These are phyloP conservation scores for Xylariaceae sp. DNA, from an alignment of 2,329 filamentous ascomycete genomes.

Conservation along the genomic window DNA sequence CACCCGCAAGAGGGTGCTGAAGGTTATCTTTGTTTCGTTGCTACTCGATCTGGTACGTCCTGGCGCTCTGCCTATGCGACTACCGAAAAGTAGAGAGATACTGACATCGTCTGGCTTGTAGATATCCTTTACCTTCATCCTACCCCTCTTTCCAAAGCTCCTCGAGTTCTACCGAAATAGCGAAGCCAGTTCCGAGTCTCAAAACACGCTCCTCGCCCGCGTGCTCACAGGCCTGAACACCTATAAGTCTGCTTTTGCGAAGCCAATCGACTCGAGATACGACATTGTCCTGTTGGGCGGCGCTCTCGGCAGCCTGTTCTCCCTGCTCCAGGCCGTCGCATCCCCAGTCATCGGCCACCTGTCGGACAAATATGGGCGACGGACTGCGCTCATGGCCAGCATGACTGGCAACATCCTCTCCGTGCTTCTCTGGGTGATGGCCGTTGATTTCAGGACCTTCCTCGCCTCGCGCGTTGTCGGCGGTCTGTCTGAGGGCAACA, in stretches of 20 bases:
- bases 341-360: slow-evolving; percentile 87
- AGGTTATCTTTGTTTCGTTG: slow-evolving; percentile 83
- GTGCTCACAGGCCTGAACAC: slow-evolving; percentile 81
- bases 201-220: slow-evolving; percentile 62
- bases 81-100: slow-evolving; percentile 5
- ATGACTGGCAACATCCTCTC: slow-evolving; percentile 93
- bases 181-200: slow-evolving; percentile 53
- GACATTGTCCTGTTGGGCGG: slow-evolving; percentile 95
- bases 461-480: slow-evolving; percentile 89
- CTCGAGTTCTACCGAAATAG: slow-evolving; percentile 92
- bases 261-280: slow-evolving; percentile 91
- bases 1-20: slow-evolving; percentile 74
- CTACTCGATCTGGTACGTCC: slow-evolving; percentile 77
- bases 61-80: background rate
- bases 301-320: slow-evolving; percentile 88
- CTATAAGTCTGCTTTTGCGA: slow-evolving; percentile 90
- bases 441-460: slow-evolving; percentile 93
- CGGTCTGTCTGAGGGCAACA: slow-evolving; percentile 91
- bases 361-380: slow-evolving; percentile 83
- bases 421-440: slow-evolving; percentile 89
- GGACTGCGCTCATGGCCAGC: slow-evolving; percentile 80
- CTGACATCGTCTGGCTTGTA: slow-evolving; percentile 31
- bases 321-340: slow-evolving; percentile 83
- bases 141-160: slow-evolving; percentile 91
- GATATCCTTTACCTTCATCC: slow-evolving; percentile 98